These are phyloP conservation scores for Kuraishia capsulata DNA, from an alignment of 805 yeast species.

Conservation along the genomic window DNA sequence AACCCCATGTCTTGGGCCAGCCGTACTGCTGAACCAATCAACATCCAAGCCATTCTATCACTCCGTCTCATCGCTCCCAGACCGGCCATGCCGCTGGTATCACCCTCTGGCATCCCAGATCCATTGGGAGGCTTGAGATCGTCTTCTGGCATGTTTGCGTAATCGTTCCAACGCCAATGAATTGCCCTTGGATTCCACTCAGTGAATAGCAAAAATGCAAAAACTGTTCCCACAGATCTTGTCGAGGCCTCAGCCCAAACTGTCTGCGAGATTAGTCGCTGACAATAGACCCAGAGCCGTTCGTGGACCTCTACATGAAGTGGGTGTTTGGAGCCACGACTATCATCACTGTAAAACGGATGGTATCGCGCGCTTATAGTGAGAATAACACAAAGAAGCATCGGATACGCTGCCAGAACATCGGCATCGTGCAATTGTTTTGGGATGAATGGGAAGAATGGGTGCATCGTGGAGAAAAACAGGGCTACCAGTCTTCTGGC, in stretches of 20 bases:
- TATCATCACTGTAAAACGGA: constrained; percentile 33
- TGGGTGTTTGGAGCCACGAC: constrained; percentile 13
- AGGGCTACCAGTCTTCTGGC: constrained; percentile 47
- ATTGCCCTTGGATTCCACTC: constrained; percentile 97
- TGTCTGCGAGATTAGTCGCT: constrained; percentile 69
- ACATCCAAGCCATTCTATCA: constrained; percentile 91
- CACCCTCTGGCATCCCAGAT: constrained; percentile 13
- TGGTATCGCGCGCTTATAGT: constrained; percentile 79
- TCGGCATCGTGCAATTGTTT: constrained; percentile 57
- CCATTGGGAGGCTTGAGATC: constrained; percentile 6
- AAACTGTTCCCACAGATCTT: constrained; percentile 76
- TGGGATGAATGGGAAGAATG: constrained; percentile 85
- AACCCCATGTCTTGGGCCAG: constrained; percentile 82
- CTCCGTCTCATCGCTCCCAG: constrained; percentile 79
- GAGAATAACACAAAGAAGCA: constrained; percentile 69
- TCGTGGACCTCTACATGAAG: constrained; percentile 63
- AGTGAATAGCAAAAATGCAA: constrained; percentile 75
- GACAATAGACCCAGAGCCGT: constrained; percentile 77
- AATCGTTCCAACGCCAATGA: constrained; percentile 81
- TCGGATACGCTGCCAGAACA: constrained; percentile 68
- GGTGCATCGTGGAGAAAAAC: constrained; percentile 76
- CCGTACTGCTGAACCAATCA: constrained; percentile 79
- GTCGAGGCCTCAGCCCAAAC: constrained; percentile 94
- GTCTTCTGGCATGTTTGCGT: constrained; percentile 57
- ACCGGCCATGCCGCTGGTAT: constrained; percentile 53